Base-by-base conservation (phyloP, 2,329 filamentous ascomycete species). In the Ophiostoma australiae region DNA sequence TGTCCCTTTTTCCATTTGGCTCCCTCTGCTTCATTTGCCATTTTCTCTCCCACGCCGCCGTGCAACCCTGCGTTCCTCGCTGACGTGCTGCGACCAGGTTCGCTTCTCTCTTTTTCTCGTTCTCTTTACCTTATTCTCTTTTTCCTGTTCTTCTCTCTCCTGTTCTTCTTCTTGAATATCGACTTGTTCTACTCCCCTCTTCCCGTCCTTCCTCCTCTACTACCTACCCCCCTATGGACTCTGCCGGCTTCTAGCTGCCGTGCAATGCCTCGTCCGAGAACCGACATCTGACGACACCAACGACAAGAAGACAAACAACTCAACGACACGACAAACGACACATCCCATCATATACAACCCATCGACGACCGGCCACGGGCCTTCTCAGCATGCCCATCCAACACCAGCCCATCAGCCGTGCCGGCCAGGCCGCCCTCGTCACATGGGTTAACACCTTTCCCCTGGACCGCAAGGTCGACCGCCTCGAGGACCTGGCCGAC, bases 361-460 rank as follows among this genome's bases (percentile, higher is more conserved):
- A 48, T 48, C 17, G 5, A 48, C 44, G 15, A 44, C 37, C 55
- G 55, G 55, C 55, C 55, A 27, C 27, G 20, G 31, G 61, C 61
- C 61, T 65, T 11, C 20, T 6, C 20, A 48, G 7, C 44, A 82
- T 82, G 81, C 58, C 67, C 3, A 20, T 37, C 8, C 68, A 67
- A 31, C 79, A 81, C 31, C 75, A 74, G 66, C 75, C 76, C 69
- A 82, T 82, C 73, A 81, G 77, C 73, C 76, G 77, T 69, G 78
- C 79, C 74, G 82, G 83, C 78, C 84, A 86, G 80, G 79, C 78
- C 74, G 86, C 86, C 78, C 83, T 89, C 58, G 77, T 88, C 69
- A 84, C 84, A 79, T 87, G 86, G 80, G 84, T 87, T 74, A 81
- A 80, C 75, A 78, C 83, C 8, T 85, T 85, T 73, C 76, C 82